These are phyloP conservation scores for Nitzschia putrida DNA, from an alignment of 108 stramenopile species.

Conservation along the genomic window DNA sequence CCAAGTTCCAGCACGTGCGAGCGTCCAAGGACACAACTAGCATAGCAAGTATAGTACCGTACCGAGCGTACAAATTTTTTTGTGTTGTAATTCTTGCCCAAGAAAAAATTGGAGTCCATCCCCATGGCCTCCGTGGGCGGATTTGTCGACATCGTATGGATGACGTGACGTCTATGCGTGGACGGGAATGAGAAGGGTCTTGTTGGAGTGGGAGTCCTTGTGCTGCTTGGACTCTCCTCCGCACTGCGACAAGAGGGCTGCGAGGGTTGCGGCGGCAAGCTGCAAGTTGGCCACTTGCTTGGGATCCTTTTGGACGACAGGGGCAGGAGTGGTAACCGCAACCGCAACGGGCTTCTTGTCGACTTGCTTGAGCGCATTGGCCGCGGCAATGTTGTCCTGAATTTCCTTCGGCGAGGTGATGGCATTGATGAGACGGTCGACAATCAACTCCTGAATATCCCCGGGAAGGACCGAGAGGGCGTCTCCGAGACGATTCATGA, in stretches of 20 bases:
- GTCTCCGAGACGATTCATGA: slow-evolving; percentile 79
- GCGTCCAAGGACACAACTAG: too few relatives aligned
- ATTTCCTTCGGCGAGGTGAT: slow-evolving; percentile 57
- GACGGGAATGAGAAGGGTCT: slow-evolving; percentile 34
- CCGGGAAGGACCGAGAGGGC: slow-evolving; percentile 70
- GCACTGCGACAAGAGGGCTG: slow-evolving; percentile 69
- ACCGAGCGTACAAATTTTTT: too few relatives aligned
- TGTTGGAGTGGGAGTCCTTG: slow-evolving; percentile 17
- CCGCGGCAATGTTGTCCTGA: slow-evolving; percentile 30
- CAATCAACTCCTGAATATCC: slow-evolving; percentile 80
- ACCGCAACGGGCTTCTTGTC: slow-evolving; percentile 12
- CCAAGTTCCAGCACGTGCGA: too few relatives aligned
- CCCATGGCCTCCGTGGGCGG: too few relatives aligned
- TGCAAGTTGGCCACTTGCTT: slow-evolving; percentile 43
- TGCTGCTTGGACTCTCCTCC: slow-evolving; percentile 26
- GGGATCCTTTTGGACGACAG: not conserved
- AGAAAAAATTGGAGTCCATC: too few relatives aligned
- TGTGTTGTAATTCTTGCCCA: too few relatives aligned
- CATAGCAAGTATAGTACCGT: too few relatives aligned
- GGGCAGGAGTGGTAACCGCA: not conserved
- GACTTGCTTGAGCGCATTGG: slow-evolving; percentile 14
- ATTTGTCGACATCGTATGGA: too few relatives aligned
- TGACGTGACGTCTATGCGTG: slow-evolving; percentile 33
- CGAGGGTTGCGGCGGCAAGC: slow-evolving; percentile 78
- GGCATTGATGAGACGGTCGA: slow-evolving; percentile 72